Percentiles rank a stretch among this genome's conserved stretches.
Conservation (phyloP, 805 yeast species). For the Brettanomyces anomalus region DNA sequence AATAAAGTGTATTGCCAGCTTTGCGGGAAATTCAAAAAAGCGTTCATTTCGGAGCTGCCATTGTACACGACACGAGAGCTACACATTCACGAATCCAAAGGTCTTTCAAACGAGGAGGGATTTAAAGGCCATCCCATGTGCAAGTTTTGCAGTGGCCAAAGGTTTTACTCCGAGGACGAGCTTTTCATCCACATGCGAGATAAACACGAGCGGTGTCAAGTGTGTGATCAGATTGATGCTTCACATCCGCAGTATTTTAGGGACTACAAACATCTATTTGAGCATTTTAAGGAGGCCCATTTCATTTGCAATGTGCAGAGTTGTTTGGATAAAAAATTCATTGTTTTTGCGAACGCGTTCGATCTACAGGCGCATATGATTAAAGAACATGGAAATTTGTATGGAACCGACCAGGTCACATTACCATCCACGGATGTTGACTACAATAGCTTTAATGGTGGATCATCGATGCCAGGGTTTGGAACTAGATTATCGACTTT, state of each 20-base stretch:
- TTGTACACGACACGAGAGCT: constrained; percentile 54
- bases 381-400: constrained; percentile 47
- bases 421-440: constrained; percentile 16
- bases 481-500: constrained; percentile 53
- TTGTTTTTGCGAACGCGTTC: constrained; percentile 79
- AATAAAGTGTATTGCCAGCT: constrained; percentile 59
- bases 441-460: constrained; percentile 7
- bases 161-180: constrained; percentile 88
- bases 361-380: constrained; percentile 86
- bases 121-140: constrained; percentile 88
- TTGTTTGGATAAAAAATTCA: constrained; percentile 85
- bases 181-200: constrained; percentile 73
- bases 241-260: constrained; percentile 64
- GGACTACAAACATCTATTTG: constrained; percentile 64
- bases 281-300: constrained; percentile 69
- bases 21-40: constrained; percentile 69
- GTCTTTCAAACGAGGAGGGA: constrained; percentile 61
- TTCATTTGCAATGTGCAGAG: constrained; percentile 65
- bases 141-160: constrained; percentile 59
- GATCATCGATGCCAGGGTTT: constrained; percentile 11
- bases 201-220: constrained; percentile 79
- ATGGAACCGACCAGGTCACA: constrained; percentile 34
- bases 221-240: constrained; percentile 67
- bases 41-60: constrained; percentile 64
- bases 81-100: constrained; percentile 59